phyloP scores from a whole-genome alignment of 1,284 basidiomycete species.

The Boletus nobilissimus region DNA sequence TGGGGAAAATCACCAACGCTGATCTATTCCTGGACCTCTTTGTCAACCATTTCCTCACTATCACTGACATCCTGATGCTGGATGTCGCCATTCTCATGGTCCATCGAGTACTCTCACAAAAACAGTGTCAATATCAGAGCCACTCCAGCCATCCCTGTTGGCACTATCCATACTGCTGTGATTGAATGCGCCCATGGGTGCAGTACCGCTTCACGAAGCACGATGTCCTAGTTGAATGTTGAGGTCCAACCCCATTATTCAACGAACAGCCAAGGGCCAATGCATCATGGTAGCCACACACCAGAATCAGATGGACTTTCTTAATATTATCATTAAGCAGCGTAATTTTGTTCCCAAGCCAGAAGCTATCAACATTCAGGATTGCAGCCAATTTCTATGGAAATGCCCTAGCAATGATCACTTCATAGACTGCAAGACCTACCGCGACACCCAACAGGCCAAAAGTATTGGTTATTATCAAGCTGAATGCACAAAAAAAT shows the following conservation, averaged over 20 bases:
- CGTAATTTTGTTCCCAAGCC: slow-evolving; percentile 60
- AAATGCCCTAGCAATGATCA: slow-evolving; percentile 71
- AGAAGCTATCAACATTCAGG: slow-evolving; percentile 50
- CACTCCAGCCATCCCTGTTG: slow-evolving; percentile 65
- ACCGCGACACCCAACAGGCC: slow-evolving; percentile 78
- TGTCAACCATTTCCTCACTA: too few relatives aligned
- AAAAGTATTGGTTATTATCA: neutral
- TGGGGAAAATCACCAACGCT: too few relatives aligned
- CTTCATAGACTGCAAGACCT: slow-evolving; percentile 76
- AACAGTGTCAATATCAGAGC: slow-evolving; percentile 67
- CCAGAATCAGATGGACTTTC: slow-evolving; percentile 62
- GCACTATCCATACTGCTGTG: slow-evolving; percentile 75
- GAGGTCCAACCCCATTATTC: too few relatives aligned
- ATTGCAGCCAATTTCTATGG: slow-evolving; percentile 62
- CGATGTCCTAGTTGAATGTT: too few relatives aligned
- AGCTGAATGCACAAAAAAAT: neutral
- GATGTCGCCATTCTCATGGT: slow-evolving; percentile 49
- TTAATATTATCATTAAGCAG: slow-evolving; percentile 65
- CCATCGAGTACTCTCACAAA: slow-evolving; percentile 66
- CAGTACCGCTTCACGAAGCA: too few relatives aligned
- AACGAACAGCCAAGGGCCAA: too few relatives aligned
- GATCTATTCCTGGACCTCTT: too few relatives aligned
- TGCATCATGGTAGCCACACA: too few relatives aligned
- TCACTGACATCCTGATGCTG: too few relatives aligned
- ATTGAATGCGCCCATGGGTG: slow-evolving; percentile 78